Conservation (phyloP, 1,139 yeast species). For the Diutina mesorugosa region DNA sequence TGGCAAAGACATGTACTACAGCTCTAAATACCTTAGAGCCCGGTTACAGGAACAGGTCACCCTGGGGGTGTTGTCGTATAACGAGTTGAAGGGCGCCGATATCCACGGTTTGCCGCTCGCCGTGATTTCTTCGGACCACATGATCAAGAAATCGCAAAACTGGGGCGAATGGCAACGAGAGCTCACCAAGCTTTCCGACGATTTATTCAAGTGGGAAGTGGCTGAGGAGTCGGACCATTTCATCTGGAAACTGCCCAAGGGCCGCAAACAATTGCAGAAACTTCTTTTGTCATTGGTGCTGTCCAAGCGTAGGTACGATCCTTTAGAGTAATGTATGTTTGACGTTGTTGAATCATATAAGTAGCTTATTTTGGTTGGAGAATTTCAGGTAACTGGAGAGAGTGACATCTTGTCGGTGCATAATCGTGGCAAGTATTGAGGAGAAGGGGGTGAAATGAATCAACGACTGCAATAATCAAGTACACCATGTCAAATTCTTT, state of each 20-base stretch:
- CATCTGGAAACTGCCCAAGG: conserved; percentile 47
- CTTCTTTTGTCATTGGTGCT: conserved; percentile 33
- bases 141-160: conserved; percentile 47
- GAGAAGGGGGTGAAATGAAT: too few relatives aligned
- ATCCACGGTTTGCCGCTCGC: conserved; percentile 46
- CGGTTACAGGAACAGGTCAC: conserved; percentile 67
- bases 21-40: conserved; percentile 52
- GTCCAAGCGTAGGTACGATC: conserved; percentile 8
- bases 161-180: conserved; percentile 85
- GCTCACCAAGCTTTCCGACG: conserved; percentile 41
- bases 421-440: too few relatives aligned
- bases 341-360: neutral
- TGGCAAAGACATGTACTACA: conserved; percentile 51
- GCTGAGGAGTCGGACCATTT: conserved; percentile 55
- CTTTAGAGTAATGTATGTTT: too few relatives aligned
- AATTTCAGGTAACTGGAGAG: too few relatives aligned
- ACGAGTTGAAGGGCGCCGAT: conserved; percentile 47
- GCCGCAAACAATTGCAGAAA: conserved; percentile 39
- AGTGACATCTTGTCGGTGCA: too few relatives aligned
- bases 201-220: conserved; percentile 58
- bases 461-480: too few relatives aligned
- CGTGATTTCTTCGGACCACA: conserved; percentile 56
- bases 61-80: conserved; percentile 50
- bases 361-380: too few relatives aligned
- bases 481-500: too few relatives aligned